Percentiles rank a stretch among this genome's conserved stretches.
Conservation (phyloP, 2,329 filamentous ascomycete species). For the Stromatinia cepivora region DNA sequence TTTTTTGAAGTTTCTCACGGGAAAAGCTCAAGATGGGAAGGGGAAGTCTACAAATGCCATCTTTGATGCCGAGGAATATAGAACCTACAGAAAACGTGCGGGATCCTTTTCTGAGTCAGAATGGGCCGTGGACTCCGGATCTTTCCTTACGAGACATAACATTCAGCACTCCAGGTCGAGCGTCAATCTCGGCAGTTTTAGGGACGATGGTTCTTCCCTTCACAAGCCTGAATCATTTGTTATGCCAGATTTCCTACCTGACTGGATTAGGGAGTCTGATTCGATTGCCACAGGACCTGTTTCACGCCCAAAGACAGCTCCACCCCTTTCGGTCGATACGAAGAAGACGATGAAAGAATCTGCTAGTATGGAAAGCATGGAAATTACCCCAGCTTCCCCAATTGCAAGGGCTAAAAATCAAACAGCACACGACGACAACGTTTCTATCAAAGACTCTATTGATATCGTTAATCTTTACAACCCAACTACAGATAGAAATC, state of each 20-base stretch:
- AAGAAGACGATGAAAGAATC: neutral
- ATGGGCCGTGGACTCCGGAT: accelerated
- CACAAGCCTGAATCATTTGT: neutral
- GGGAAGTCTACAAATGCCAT: neutral
- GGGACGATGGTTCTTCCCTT: neutral
- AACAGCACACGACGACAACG: neutral
- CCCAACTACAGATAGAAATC: accelerated
- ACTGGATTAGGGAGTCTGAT: neutral
- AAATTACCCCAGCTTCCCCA: neutral
- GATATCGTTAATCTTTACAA: neutral
- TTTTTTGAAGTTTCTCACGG: neutral
- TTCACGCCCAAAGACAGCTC: no score
- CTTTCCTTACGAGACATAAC: neutral
- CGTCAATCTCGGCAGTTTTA: neutral
- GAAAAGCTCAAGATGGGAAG: neutral
- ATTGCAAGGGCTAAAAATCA: neutral
- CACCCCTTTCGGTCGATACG: neutral
- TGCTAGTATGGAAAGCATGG: neutral
- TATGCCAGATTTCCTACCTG: neutral
- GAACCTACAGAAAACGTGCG: no score
- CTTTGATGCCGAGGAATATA: neutral
- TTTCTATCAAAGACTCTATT: neutral
- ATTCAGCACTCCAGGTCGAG: neutral
- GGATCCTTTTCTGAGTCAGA: neutral
- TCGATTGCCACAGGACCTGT: neutral